Percentiles rank a stretch among this genome's conserved stretches.
phyloP scores from a whole-genome alignment of 2,329 filamentous ascomycete genomes.

The Aspergillus clavatus region DNA sequence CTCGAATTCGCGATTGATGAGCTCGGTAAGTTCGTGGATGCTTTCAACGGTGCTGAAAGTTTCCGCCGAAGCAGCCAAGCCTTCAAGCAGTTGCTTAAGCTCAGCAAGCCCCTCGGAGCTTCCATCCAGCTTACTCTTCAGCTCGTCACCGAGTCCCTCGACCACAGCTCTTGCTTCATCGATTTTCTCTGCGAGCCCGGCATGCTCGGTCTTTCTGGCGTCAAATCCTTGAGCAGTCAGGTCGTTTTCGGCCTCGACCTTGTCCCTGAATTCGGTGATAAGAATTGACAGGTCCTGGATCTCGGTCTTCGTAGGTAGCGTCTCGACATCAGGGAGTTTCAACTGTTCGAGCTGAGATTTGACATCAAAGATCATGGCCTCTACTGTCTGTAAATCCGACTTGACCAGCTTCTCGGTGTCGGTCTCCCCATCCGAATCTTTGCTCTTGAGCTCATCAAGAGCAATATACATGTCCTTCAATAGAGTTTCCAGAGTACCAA shows the following conservation, averaged over 20 bases:
- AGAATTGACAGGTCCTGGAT: constrained; percentile 64
- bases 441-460: constrained; percentile 64
- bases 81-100: constrained; percentile 58
- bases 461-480: constrained; percentile 70
- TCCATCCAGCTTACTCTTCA: constrained; percentile 72
- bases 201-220: constrained; percentile 77
- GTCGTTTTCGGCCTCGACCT: constrained; percentile 62
- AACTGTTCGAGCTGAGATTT: constrained; percentile 73
- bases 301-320: constrained; percentile 71
- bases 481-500: constrained; percentile 70
- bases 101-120: constrained; percentile 62
- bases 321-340: constrained; percentile 63
- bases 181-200: constrained; percentile 71
- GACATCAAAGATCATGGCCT: constrained; percentile 76
- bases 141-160: constrained; percentile 69
- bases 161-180: constrained; percentile 72
- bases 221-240: constrained; percentile 74
- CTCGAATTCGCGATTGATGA: constrained; percentile 81
- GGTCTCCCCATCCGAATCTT: constrained; percentile 44
- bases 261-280: constrained; percentile 64
- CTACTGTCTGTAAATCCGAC: constrained; percentile 74
- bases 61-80: constrained; percentile 58
- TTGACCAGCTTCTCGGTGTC: constrained; percentile 65
- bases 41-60: constrained; percentile 51
- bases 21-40: constrained; percentile 66